These are phyloP conservation scores for Penicillium sp. DNA, from an alignment of 2,329 filamentous ascomycete genomes.

Conservation along the genomic window DNA sequence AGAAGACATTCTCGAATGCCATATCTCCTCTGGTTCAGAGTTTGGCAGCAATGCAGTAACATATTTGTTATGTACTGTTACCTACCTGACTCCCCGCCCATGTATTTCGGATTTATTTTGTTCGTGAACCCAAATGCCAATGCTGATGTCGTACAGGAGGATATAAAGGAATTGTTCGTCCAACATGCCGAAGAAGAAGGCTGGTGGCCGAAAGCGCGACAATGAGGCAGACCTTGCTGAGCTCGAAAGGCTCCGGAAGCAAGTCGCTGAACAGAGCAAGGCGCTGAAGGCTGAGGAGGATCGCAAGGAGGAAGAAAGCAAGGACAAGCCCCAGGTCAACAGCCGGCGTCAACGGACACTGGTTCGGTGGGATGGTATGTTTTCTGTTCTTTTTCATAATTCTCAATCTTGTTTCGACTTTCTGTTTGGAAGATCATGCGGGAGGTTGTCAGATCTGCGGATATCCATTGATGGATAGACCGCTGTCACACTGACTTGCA, in stretches of 20 bases:
- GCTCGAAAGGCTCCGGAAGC: background rate
- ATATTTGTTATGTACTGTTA: background rate
- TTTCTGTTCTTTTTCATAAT: background rate
- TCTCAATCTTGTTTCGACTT: background rate
- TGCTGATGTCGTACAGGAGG: background rate
- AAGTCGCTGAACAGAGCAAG: background rate
- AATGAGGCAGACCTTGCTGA: background rate
- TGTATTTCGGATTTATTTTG: background rate
- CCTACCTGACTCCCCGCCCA: background rate
- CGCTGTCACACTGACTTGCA: background rate
- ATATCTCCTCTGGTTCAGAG: background rate
- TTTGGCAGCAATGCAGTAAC: background rate
- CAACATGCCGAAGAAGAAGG: slow-evolving; percentile 3
- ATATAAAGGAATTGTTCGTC: background rate
- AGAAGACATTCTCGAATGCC: background rate
- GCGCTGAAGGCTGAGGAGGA: background rate
- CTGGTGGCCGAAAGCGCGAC: background rate
- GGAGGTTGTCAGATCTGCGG: background rate
- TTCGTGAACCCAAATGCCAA: slow-evolving; percentile 2
- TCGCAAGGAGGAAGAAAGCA: background rate
- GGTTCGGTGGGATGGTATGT: slow-evolving; percentile 46
- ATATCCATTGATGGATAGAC: background rate
- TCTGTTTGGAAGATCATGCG: background rate
- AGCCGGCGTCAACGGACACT: slow-evolving; percentile 31
- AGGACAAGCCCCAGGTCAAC: background rate